Evolutionary conservation across 2,329 filamentous ascomycete genomes (phyloP).

Genomic region (Neurospora sp.): DNA sequence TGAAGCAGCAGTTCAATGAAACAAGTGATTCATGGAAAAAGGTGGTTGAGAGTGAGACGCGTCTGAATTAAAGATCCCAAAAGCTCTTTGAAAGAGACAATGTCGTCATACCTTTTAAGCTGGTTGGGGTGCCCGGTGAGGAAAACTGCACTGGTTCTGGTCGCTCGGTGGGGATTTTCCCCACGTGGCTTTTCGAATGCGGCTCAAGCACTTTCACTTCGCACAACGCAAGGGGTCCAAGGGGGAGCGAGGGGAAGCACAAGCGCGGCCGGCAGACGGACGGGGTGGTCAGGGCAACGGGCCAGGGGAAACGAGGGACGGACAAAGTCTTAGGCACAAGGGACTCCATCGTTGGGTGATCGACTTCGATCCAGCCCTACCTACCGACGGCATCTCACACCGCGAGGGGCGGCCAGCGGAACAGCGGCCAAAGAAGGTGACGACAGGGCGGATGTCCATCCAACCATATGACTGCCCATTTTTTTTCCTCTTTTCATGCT

Average conservation of each 20-base stretch:
- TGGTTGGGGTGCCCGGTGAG: not conserved
- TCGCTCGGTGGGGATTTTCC: not conserved
- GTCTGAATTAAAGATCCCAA: not conserved
- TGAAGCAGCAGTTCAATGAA: not conserved
- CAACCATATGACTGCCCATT: not conserved
- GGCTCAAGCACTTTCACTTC: not conserved
- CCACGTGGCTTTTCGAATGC: not conserved
- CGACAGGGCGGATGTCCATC: not conserved
- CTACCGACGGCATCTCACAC: not conserved
- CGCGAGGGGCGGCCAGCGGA: not conserved
- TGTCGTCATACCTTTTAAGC: not conserved
- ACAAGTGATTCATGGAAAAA: not conserved
- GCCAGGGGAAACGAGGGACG: not conserved
- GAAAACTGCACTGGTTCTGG: not conserved
- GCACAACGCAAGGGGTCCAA: not conserved
- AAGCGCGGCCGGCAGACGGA: not conserved
- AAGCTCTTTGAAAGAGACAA: not conserved
- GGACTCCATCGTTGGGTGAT: not conserved
- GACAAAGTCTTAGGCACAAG: not conserved
- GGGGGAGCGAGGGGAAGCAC: not conserved
- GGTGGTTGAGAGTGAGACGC: not conserved
- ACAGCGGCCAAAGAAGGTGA: not conserved
- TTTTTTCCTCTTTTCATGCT: not conserved
- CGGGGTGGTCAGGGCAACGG: not conserved
- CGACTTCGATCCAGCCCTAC: constrained; percentile 9